Conservation (phyloP, 2,329 filamentous ascomycete genomes). For the Fusarium pseudocircinatum region DNA sequence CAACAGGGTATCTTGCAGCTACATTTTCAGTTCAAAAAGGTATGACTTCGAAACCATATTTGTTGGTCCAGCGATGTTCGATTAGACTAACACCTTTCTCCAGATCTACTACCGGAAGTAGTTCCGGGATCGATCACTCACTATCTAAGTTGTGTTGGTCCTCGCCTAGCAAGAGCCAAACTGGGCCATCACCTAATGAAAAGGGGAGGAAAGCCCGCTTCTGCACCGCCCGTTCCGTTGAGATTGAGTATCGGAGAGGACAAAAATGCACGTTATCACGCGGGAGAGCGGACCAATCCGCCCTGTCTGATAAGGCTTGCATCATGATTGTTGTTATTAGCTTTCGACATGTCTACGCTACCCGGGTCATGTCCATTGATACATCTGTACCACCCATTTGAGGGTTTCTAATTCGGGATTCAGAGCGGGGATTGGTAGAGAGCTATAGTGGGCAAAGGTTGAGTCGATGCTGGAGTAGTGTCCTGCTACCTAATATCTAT, state of each 20-base stretch:
- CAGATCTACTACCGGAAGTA: constrained; percentile 68
- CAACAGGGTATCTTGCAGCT: constrained; percentile 89
- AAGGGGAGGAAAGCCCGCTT: constrained; percentile 1
- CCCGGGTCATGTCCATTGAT: constrained; percentile 28
- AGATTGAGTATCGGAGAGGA: constrained; percentile 9
- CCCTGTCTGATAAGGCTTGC: constrained; percentile 12
- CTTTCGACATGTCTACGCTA: constrained; percentile 20
- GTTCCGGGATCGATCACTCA: constrained; percentile 15
- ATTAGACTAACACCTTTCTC: constrained; percentile 39
- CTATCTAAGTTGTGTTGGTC: background rate
- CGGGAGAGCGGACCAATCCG: constrained; percentile 22
- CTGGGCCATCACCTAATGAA: background rate
- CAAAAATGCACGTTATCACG: constrained; percentile 18
- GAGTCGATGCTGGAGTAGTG: background rate
- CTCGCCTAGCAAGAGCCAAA: constrained; percentile 11
- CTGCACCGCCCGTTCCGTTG: background rate
- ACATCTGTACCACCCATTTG: constrained; percentile 32
- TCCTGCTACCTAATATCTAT: background rate
- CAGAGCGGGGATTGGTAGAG: background rate
- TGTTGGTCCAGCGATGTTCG: constrained; percentile 1
- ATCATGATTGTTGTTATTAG: constrained; percentile 34
- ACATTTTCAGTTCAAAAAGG: constrained; percentile 99
- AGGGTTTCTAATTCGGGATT: constrained; percentile 16
- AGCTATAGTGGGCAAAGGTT: background rate
- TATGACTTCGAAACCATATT: constrained; percentile 51